These are phyloP conservation scores for Cicer chorassanicum DNA, from an alignment of 306 rosid species.

Conservation along the genomic window DNA sequence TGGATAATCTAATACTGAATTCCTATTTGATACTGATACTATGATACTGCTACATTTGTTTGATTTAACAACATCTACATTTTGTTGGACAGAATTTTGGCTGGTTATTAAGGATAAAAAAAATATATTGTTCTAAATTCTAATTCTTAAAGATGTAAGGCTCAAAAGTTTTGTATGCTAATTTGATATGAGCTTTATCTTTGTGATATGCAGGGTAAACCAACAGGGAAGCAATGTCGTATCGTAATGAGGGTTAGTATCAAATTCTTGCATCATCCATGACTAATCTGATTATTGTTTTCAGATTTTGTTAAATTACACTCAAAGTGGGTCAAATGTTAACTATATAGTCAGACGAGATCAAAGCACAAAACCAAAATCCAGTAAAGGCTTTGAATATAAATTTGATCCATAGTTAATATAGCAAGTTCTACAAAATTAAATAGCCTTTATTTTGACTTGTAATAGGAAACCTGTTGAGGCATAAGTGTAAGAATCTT, in stretches of 20 bases:
- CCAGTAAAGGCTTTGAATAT: slow-evolving; percentile 6
- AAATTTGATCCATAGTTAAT: background rate
- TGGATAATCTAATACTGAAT: background rate
- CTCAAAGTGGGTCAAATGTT: slow-evolving; percentile 6
- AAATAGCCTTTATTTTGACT: background rate
- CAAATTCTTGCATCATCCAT: slow-evolving; percentile 25
- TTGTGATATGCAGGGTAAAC: slow-evolving; percentile 60
- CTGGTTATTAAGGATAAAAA: slow-evolving; percentile 36
- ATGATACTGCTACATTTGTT: background rate
- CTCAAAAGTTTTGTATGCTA: slow-evolving; percentile 35
- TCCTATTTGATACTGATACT: background rate
- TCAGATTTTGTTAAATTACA: slow-evolving; percentile 14
- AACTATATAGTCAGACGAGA: slow-evolving; percentile 19
- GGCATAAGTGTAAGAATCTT: slow-evolving; percentile 5
- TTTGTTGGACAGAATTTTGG: slow-evolving; percentile 2
- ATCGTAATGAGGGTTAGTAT: slow-evolving; percentile 72
- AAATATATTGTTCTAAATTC: slow-evolving; percentile 1
- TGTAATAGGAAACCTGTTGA: slow-evolving; percentile 15
- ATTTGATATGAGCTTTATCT: slow-evolving; percentile 35
- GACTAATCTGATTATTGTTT: slow-evolving; percentile 25
- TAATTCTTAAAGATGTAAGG: background rate
- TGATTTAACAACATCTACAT: background rate
- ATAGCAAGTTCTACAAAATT: background rate
- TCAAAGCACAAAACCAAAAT: background rate
- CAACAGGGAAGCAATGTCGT: slow-evolving; percentile 68